Base-by-base conservation (phyloP, 1,284 basidiomycete genomes). In the Microstroma glucosiphilum region DNA sequence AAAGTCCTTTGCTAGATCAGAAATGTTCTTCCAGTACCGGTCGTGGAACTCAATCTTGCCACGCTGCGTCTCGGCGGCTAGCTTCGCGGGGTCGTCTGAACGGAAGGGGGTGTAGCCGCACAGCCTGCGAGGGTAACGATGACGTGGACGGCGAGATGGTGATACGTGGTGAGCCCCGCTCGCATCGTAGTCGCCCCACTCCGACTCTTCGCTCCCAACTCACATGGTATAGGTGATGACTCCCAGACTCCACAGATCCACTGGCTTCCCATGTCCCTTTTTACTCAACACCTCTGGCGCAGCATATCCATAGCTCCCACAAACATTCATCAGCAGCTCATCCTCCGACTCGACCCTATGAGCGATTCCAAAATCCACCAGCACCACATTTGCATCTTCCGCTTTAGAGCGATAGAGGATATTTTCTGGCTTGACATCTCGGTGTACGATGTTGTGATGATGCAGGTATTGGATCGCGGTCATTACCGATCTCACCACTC, bases 191-290 rank as follows among this genome's bases (percentile, higher is more conserved):
- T n/a, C n/a, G n/a, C n/a, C n/a, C n/a, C n/a, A n/a, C n/a, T n/a
- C n/a, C n/a, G n/a, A n/a, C n/a, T 19, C 55, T 30, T 23, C 41
- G 13, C 41, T 21, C 7, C 4, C 17, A 6, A 62, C 62, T 43
- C 40, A 67, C 66, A 82, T 73, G 17, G 79, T 80, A 59, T 96
- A 98, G 13, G 92, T 90, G 71, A 98, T 96, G 67, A 97, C 86
- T 0, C 94, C 94, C 11, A 88, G 88, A 57, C 88, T 88, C 94
- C 94, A 97, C 48, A 94, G 82, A 79, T 97, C 94, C 11, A 96
- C 92, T 6, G 90, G 86, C 78, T 91, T 91, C 41, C 92, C 88
- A 76, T 98, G 92, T 0, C 91, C 91, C 46, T 84, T 80, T 71
- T 89, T 87, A 64, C 84, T 85, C 26, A 97, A 82, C 6, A 98